A percentile compares a stretch with the other conserved stretches of the same genome.
These are phyloP conservation scores for Fusarium armeniacum DNA, from an alignment of 2,329 filamentous ascomycete species.

Conservation along the genomic window DNA sequence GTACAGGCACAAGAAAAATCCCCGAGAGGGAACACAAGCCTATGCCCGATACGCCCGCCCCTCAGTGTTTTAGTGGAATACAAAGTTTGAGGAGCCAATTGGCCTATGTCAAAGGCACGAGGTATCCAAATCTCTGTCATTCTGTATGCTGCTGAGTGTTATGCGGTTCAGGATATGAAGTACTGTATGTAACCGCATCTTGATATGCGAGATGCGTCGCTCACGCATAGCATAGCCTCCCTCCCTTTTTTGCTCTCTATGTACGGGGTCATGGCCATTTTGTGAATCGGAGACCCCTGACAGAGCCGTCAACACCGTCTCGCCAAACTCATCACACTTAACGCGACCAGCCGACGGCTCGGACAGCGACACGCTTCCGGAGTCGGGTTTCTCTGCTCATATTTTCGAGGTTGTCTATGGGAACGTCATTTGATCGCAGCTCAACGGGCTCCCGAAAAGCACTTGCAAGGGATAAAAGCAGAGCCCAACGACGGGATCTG, in stretches of 20 bases:
- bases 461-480: slow-evolving; percentile 17
- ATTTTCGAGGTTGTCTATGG: slow-evolving; percentile 21
- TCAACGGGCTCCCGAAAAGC: slow-evolving; percentile 1
- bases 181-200: slow-evolving; percentile 10
- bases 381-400: slow-evolving; percentile 18
- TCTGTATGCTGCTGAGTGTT: slow-evolving; percentile 18
- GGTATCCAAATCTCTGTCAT: slow-evolving; percentile 23
- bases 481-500: slow-evolving; percentile 23
- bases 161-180: slow-evolving; percentile 8
- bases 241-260: not conserved
- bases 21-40: slow-evolving; percentile 55
- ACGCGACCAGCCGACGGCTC: slow-evolving; percentile 44
- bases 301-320: slow-evolving; percentile 22
- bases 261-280: not conserved
- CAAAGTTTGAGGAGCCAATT: slow-evolving; percentile 15
- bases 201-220: slow-evolving; percentile 3
- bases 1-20: slow-evolving; percentile 59
- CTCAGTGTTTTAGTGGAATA: slow-evolving; percentile 30
- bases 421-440: slow-evolving; percentile 6
- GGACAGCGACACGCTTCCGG: slow-evolving; percentile 29
- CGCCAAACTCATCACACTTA: slow-evolving; percentile 34
- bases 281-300: slow-evolving; percentile 24
- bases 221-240: not conserved
- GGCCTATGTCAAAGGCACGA: slow-evolving; percentile 20
- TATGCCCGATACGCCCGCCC: slow-evolving; percentile 42